Percentiles rank a stretch among this genome's conserved stretches.
These are phyloP conservation scores for Candida ovalis DNA, from an alignment of 805 yeast species.

Conservation along the genomic window DNA sequence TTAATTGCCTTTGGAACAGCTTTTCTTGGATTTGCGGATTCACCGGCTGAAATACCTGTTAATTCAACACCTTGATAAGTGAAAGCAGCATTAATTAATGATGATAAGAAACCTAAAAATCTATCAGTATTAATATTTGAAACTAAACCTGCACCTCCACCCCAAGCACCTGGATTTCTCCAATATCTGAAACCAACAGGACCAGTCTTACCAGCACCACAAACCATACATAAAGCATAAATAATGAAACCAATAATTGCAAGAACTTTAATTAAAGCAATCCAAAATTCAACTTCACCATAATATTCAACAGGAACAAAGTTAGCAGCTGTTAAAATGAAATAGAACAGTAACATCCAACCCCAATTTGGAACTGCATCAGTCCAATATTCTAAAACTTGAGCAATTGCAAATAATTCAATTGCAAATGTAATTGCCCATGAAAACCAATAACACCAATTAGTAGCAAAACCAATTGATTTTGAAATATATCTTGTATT, in stretches of 20 bases:
- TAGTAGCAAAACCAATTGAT: slow-evolving; percentile 69
- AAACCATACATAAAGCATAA: slow-evolving; percentile 65
- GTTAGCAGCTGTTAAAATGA: slow-evolving; percentile 49
- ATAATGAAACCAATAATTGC: slow-evolving; percentile 70
- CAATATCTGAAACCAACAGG: slow-evolving; percentile 78
- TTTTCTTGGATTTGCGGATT: slow-evolving; percentile 63
- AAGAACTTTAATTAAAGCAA: slow-evolving; percentile 60
- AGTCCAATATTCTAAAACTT: slow-evolving; percentile 64
- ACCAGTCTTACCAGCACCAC: slow-evolving; percentile 67
- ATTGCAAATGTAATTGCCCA: slow-evolving; percentile 77
- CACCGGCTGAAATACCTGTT: slow-evolving; percentile 75
- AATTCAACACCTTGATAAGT: slow-evolving; percentile 79
- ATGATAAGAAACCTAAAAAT: slow-evolving; percentile 66
- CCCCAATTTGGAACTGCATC: slow-evolving; percentile 64
- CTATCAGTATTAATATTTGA: slow-evolving; percentile 47
- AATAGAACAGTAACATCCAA: slow-evolving; percentile 68
- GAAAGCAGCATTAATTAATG: slow-evolving; percentile 71
- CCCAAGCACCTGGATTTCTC: slow-evolving; percentile 66
- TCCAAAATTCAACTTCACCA: slow-evolving; percentile 77
- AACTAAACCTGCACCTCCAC: slow-evolving; percentile 62
- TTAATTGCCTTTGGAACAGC: slow-evolving; percentile 70
- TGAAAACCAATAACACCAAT: slow-evolving; percentile 73
- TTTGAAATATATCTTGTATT: slow-evolving; percentile 65
- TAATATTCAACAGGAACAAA: slow-evolving; percentile 65
- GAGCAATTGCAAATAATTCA: slow-evolving; percentile 70